These are phyloP conservation scores for Edaphochlamys debaryana DNA, from an alignment of 139 green algal genomes.

Conservation along the genomic window DNA sequence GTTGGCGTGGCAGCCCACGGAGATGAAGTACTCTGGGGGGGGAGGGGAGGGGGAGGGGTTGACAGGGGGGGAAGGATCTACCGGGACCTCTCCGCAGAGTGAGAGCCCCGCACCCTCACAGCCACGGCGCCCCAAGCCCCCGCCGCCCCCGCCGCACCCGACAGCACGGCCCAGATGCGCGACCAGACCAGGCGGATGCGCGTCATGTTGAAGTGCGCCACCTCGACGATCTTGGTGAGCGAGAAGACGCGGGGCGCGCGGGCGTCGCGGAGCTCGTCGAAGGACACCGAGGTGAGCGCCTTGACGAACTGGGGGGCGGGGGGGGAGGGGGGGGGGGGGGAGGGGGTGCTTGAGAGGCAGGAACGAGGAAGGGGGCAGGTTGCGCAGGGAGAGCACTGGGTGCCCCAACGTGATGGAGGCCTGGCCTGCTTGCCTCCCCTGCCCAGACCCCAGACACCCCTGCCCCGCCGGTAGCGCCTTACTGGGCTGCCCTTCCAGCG, in stretches of 20 bases:
- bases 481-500: too few relatives aligned
- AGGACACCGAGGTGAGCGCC: conserved; percentile 75
- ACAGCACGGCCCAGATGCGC: conserved; percentile 87
- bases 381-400: too few relatives aligned
- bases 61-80: too few relatives aligned
- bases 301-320: conserved; percentile 78
- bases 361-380: background rate
- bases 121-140: too few relatives aligned
- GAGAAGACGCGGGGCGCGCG: conserved; percentile 87
- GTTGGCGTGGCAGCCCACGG: conserved; percentile 77
- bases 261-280: conserved; percentile 70
- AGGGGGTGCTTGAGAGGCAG: background rate
- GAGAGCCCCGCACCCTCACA: too few relatives aligned
- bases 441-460: too few relatives aligned
- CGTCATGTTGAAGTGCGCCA: conserved; percentile 98
- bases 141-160: too few relatives aligned
- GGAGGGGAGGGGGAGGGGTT: background rate
- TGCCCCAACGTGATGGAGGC: too few relatives aligned
- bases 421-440: too few relatives aligned
- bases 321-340: background rate
- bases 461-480: too few relatives aligned
- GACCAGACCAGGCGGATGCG: conserved; percentile 92
- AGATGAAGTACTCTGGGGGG: conserved; percentile 80
- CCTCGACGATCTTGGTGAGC: conserved; percentile 97
- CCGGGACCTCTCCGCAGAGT: too few relatives aligned